Evolutionary conservation across 805 yeast species (phyloP).

Genomic region (Babjeviella inositovora): DNA sequence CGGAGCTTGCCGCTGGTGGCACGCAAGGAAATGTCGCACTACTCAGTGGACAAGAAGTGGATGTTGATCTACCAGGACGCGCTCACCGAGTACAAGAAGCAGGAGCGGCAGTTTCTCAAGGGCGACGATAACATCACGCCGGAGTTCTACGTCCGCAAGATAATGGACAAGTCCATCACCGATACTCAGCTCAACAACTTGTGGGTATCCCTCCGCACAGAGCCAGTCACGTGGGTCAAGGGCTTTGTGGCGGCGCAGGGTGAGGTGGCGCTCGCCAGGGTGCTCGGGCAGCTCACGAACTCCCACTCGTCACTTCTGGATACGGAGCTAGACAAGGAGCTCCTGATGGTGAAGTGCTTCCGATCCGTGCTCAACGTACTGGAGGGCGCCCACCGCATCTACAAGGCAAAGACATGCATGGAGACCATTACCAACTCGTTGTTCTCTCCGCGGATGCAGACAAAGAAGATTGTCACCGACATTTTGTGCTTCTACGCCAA

Average conservation of each 20-base stretch:
- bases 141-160: conserved; percentile 57
- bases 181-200: conserved; percentile 62
- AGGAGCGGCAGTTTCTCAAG: conserved; percentile 9
- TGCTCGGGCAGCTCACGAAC: conserved; percentile 27
- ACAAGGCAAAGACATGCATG: conserved; percentile 25
- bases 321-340: conserved; percentile 50
- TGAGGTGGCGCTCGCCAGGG: conserved; percentile 56
- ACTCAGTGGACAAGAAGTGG: conserved; percentile 75
- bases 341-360: conserved; percentile 60
- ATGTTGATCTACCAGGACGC: conserved; percentile 80
- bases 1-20: conserved; percentile 55
- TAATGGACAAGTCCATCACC: conserved; percentile 56
- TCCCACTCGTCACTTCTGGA: conserved; percentile 8
- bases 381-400: conserved; percentile 43
- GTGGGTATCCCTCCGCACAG: conserved; percentile 87
- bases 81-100: conserved; percentile 55
- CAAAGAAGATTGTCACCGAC: conserved; percentile 72
- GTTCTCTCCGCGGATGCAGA: conserved; percentile 55
- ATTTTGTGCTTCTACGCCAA: conserved; percentile 25
- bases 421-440: conserved; percentile 59
- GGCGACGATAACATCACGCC: conserved; percentile 30
- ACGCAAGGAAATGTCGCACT: conserved; percentile 59
- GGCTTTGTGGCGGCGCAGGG: conserved; percentile 72
- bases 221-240: conserved; percentile 71
- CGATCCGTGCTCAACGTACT: conserved; percentile 54